These are phyloP conservation scores for Xerocomellus chrysenteron DNA, from an alignment of 768 basidiomycete species.

Conservation along the genomic window DNA sequence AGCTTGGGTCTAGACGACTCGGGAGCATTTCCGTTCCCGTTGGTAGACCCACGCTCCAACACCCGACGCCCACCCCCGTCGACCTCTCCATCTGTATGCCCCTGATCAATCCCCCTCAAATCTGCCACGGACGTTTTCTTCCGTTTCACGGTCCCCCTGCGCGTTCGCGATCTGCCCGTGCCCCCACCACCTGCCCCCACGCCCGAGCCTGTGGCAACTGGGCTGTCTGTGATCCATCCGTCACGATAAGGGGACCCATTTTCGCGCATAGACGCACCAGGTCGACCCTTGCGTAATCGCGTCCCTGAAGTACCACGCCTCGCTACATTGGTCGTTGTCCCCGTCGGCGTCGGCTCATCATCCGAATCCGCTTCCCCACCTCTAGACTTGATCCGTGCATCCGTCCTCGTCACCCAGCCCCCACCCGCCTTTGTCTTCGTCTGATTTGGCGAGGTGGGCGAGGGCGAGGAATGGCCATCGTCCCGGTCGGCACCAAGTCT, in stretches of 20 bases:
- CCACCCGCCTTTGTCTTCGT: background rate
- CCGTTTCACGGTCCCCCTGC: constrained; percentile 4
- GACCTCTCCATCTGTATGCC: constrained; percentile 30
- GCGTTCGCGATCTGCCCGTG: background rate
- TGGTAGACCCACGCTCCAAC: background rate
- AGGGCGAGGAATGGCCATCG: constrained; percentile 3
- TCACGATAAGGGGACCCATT: constrained; percentile 3
- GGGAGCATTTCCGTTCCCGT: background rate
- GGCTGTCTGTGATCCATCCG: constrained; percentile 23
- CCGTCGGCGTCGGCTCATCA: constrained; percentile 5
- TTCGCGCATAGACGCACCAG: background rate
- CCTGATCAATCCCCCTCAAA: constrained; percentile 25
- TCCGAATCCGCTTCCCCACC: constrained; percentile 14
- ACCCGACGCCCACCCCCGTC: background rate
- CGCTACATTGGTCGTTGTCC: background rate
- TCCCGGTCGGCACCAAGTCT: constrained; percentile 10
- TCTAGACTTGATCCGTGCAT: constrained; percentile 13
- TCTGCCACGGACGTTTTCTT: constrained; percentile 26
- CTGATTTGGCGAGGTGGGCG: too few species aligned
- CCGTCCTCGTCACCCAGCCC: constrained; percentile 33
- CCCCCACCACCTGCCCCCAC: background rate
- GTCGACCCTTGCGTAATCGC: constrained; percentile 21
- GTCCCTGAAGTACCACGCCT: background rate
- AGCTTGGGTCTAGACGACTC: background rate
- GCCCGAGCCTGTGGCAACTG: background rate